Conservation (phyloP, 2,329 filamentous ascomycete species). For the Trichoderma harzianum region DNA sequence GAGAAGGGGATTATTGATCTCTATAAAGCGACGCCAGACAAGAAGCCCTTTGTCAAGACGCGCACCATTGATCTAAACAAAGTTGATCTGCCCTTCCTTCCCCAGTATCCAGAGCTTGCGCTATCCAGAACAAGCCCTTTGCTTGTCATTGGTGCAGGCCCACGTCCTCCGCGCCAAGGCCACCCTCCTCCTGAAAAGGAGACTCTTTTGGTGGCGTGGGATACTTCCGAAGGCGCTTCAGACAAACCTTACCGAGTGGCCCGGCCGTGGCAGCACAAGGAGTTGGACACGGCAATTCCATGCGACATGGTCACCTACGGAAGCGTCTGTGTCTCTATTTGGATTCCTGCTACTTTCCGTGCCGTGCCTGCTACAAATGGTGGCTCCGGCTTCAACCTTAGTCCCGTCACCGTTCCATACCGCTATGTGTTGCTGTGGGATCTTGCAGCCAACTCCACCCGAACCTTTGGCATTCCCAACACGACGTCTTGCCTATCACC, state of each 20-base stretch:
- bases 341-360: slow-evolving; percentile 39
- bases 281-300: slow-evolving; percentile 40
- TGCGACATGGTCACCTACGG: slow-evolving; percentile 37
- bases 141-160: slow-evolving; percentile 38
- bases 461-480: slow-evolving; percentile 39
- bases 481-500: slow-evolving; percentile 38
- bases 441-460: slow-evolving; percentile 36
- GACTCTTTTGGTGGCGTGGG: slow-evolving; percentile 40
- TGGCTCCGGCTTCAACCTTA: slow-evolving; percentile 34
- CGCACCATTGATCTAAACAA: slow-evolving; percentile 35
- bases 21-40: slow-evolving; percentile 30
- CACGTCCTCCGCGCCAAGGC: slow-evolving; percentile 37
- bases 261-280: slow-evolving; percentile 36
- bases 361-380: slow-evolving; percentile 30
- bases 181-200: slow-evolving; percentile 37
- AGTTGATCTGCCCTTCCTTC: slow-evolving; percentile 36
- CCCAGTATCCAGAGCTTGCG: slow-evolving; percentile 40
- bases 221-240: slow-evolving; percentile 30
- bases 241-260: slow-evolving; percentile 36
- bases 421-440: slow-evolving; percentile 41
- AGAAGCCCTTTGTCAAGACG: slow-evolving; percentile 37
- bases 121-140: slow-evolving; percentile 39
- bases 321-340: slow-evolving; percentile 38
- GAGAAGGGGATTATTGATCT: slow-evolving; percentile 34
- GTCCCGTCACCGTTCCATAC: slow-evolving; percentile 31